Evolutionary conservation across 257 asterid genomes (phyloP).

Genomic region (Nicotiana tomentosiformis): DNA sequence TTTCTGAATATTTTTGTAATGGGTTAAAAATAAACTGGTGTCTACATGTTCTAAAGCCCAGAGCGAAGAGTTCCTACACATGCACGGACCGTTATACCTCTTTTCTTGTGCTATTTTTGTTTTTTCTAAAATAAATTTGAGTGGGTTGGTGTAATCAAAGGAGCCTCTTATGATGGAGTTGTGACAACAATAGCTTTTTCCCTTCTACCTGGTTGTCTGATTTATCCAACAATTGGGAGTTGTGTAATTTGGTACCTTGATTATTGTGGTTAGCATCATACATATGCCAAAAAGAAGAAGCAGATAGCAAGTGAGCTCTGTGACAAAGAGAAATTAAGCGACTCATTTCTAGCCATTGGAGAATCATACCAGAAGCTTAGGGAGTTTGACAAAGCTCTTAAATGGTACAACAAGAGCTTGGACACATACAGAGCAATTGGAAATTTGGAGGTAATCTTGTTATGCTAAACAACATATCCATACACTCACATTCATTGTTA

Average conservation of each 20-base stretch:
- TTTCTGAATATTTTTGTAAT: background rate
- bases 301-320: constrained; percentile 57
- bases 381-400: constrained; percentile 54
- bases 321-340: constrained; percentile 80
- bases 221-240: constrained; percentile 11
- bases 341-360: constrained; percentile 75
- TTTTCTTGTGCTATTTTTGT: background rate
- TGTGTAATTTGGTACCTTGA: constrained; percentile 16
- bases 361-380: constrained; percentile 83
- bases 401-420: constrained; percentile 82
- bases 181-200: background rate
- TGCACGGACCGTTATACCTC: background rate
- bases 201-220: background rate
- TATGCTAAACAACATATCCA: background rate
- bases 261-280: constrained; percentile 48
- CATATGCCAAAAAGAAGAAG: constrained; percentile 69
- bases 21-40: background rate
- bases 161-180: background rate
- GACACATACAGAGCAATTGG: constrained; percentile 61
- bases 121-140: background rate
- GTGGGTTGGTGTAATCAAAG: background rate
- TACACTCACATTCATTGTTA: background rate
- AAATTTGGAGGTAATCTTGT: constrained; percentile 68
- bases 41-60: background rate
- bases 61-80: constrained; percentile 1